Evolutionary conservation across 805 yeast species (phyloP).

Genomic region (Pichia heedii): DNA sequence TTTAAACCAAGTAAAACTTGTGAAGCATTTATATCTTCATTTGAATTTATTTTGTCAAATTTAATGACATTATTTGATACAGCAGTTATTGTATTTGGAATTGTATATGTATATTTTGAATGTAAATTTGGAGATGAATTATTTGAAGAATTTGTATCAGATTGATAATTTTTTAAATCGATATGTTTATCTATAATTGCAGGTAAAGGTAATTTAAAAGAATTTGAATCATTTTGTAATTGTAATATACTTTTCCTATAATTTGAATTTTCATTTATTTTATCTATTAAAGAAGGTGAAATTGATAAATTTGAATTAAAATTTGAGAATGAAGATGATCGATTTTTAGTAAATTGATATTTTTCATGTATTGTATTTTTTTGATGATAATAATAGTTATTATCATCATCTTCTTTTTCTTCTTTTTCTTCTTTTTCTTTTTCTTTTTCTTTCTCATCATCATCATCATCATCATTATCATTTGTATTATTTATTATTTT

Average conservation of each 20-base stretch:
- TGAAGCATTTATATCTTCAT: slow-evolving; percentile 4
- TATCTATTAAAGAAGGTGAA: neutral
- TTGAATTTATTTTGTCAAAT: neutral
- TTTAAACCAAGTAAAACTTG: slow-evolving; percentile 1
- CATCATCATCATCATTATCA: neutral
- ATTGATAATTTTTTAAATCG: too few relatives aligned
- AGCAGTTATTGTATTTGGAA: neutral
- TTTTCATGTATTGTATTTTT: too few relatives aligned
- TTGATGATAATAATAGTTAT: too few relatives aligned
- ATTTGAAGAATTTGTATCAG: too few relatives aligned
- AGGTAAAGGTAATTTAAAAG: slow-evolving; percentile 21
- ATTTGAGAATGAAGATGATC: too few relatives aligned
- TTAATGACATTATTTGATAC: neutral
- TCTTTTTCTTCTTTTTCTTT: too few relatives aligned
- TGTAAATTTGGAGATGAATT: neutral
- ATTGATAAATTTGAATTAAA: too few relatives aligned
- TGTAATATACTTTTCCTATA: slow-evolving; percentile 3
- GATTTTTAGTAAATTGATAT: too few relatives aligned
- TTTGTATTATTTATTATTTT: slow-evolving; percentile 7
- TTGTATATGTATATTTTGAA: neutral
- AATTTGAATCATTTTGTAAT: slow-evolving; percentile 4
- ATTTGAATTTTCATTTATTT: slow-evolving; percentile 3
- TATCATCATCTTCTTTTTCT: too few relatives aligned
- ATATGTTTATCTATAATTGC: slow-evolving; percentile 18
- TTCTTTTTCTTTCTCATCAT: neutral